Evolutionary conservation across 2,329 filamentous ascomycete genomes (phyloP), one percentile per base, ranked within the genome.

Genomic region (Pseudocercospora fijiensis): DNA sequence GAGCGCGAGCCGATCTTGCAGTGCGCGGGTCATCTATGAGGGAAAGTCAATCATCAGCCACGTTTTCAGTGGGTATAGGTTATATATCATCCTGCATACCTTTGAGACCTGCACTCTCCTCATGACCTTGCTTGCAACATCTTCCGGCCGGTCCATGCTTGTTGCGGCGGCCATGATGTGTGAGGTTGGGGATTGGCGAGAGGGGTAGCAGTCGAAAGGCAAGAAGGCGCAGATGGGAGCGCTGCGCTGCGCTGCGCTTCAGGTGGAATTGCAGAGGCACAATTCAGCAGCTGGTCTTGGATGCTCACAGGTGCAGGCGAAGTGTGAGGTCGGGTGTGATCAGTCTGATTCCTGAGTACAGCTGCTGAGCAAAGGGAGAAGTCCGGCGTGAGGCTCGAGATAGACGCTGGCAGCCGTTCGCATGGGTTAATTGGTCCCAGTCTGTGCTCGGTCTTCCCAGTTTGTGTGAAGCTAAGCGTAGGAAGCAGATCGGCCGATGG

Each of bases 1-100:
- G 68, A 98, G 87, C 64, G 95, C 94, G 65, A 99, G 87, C 68
- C 94, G 91, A 81, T 96, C 92, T 80, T 98, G 92, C 61, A 99
- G 84, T 74, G 90, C 90, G 76, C 94, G 86, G 72, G 93, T 95
- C 82, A 99, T 96, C 95, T 98, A 73, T 28, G 65, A 60, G 26
- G 57, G 52, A 37, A 18, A 53, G 66, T 76, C 65, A 74, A 70
- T 61, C 41, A 69, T 58, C 63, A 57, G 67, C 26, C 41, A 20
- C n/a, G 5, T 16, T 20, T n/a, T n/a, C n/a, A n/a, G n/a, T 43
- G 30, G 20, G 43, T 41, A 57, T n/a, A n/a, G n/a, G 55, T 28
- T 55, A 27, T 53, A 60, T 55, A 30, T 24, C 11, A 37, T 13
- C 1, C 57, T 58, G 58, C 73, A 64, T 61, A 77, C 76, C 74